Conservation (phyloP, 2,329 filamentous ascomycete species). For the Trichoderma guizhouense region DNA sequence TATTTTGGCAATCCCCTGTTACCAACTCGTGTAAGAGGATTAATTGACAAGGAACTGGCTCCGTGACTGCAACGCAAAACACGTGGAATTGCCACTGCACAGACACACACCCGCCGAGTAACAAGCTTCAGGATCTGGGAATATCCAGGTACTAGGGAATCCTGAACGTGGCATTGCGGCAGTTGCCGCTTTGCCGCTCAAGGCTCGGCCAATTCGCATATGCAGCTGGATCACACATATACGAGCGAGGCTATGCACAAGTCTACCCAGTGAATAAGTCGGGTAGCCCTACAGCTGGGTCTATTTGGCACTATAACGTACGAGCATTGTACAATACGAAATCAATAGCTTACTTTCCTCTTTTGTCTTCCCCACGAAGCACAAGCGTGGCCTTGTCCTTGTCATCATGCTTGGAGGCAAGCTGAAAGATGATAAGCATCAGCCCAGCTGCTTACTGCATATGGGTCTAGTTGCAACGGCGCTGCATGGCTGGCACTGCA, state of each 20-base stretch:
- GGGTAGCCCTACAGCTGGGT: neutral
- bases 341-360: neutral
- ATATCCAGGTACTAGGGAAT: neutral
- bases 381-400: neutral
- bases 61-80: neutral
- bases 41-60: neutral
- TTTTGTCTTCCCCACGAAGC: neutral
- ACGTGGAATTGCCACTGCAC: neutral
- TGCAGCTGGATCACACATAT: neutral
- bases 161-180: neutral
- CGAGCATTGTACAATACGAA: neutral
- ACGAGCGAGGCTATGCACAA: neutral
- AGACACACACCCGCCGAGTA: neutral
- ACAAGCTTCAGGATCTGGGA: neutral
- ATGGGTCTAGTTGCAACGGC: neutral
- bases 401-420: neutral
- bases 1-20: neutral
- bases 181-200: neutral
- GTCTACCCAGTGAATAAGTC: neutral
- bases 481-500: too few relatives aligned
- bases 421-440: neutral
- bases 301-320: neutral
- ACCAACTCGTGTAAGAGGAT: neutral
- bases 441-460: conserved; percentile 1
- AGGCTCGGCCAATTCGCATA: neutral